phyloP scores from a whole-genome alignment of 2,329 filamentous ascomycete genomes.

The Colletotrichum siamense region DNA sequence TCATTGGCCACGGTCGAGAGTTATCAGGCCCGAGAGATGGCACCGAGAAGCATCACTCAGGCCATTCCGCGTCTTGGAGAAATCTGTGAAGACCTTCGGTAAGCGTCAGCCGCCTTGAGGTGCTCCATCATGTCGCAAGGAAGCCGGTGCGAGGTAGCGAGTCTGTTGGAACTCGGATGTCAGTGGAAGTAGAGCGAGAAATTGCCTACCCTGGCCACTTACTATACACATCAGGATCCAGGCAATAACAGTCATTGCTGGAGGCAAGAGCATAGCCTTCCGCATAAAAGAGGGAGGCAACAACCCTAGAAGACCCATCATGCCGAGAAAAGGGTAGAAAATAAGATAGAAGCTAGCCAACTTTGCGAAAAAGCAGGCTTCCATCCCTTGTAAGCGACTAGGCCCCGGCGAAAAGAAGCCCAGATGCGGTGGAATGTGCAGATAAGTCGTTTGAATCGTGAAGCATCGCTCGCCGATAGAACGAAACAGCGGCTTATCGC shows the following conservation, averaged over 20 bases:
- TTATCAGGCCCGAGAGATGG: accelerated
- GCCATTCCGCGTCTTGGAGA: background rate
- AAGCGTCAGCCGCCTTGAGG: background rate
- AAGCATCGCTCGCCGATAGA: background rate
- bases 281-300: background rate
- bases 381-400: background rate
- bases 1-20: background rate
- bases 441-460: background rate
- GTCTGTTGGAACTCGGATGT: background rate
- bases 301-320: background rate
- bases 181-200: background rate
- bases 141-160: background rate
- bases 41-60: background rate
- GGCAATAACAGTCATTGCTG: background rate
- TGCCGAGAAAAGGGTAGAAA: background rate
- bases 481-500: background rate
- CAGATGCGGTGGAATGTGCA: background rate
- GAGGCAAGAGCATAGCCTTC: background rate
- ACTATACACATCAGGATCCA: background rate
- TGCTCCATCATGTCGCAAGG: background rate
- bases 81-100: background rate
- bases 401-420: background rate
- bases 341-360: background rate
- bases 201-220: background rate
- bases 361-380: background rate